Evolutionary conservation across 257 asterid genomes (phyloP).

Genomic region (Petunia axillaris): DNA sequence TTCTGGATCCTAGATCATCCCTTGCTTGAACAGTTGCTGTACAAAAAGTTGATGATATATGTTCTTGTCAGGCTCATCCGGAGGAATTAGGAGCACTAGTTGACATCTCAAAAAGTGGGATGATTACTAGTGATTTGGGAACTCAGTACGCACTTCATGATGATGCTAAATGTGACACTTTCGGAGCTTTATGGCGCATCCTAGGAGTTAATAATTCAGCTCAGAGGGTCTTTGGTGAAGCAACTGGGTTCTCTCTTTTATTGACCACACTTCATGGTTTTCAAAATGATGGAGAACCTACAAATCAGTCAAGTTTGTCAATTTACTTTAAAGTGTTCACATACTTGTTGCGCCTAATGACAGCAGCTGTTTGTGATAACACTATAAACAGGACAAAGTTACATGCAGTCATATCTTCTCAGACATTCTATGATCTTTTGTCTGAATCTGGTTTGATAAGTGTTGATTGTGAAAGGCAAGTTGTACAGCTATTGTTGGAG

Average conservation of each 20-base stretch:
- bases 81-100: conserved; percentile 90
- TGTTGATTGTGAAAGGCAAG: conserved; percentile 93
- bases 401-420: conserved; percentile 70
- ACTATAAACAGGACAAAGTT: conserved; percentile 80
- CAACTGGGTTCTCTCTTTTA: conserved; percentile 94
- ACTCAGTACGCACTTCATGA: conserved; percentile 73
- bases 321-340: conserved; percentile 67
- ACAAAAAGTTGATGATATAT: conserved; percentile 25
- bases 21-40: conserved; percentile 12
- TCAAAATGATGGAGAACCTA: conserved; percentile 63
- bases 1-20: conserved; percentile 14
- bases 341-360: conserved; percentile 82
- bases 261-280: conserved; percentile 86
- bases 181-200: conserved; percentile 94
- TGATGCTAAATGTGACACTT: conserved; percentile 91
- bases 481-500: conserved; percentile 84
- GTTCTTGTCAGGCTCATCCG: conserved; percentile 69
- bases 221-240: conserved; percentile 98
- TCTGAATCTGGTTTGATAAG: conserved; percentile 83
- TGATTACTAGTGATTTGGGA: conserved; percentile 87
- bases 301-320: conserved; percentile 46
- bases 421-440: conserved; percentile 85
- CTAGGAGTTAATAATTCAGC: conserved; percentile 79
- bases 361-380: conserved; percentile 83
- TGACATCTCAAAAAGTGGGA: conserved; percentile 92